Percentiles rank a stretch among this genome's conserved stretches.
Conservation (phyloP, 2,329 filamentous ascomycete species). For the Sphaerulina musiva region DNA sequence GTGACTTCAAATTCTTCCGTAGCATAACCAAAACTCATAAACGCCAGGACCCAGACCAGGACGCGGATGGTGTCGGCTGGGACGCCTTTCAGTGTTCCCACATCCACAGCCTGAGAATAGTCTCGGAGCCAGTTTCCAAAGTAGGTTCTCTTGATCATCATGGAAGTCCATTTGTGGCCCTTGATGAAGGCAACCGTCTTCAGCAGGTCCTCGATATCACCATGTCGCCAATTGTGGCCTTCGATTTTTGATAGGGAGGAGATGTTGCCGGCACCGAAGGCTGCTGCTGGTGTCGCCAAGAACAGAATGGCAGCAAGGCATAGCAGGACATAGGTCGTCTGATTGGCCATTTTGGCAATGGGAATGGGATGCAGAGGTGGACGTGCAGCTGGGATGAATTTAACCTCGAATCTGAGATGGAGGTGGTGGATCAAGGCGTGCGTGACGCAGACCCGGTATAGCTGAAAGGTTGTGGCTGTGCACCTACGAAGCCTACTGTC, state of each 20-base stretch:
- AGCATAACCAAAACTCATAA: slow-evolving; percentile 53
- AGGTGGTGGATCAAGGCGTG: neutral
- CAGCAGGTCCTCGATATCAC: slow-evolving; percentile 48
- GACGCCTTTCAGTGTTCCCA: slow-evolving; percentile 48
- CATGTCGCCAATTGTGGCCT: slow-evolving; percentile 49
- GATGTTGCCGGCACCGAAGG: slow-evolving; percentile 47
- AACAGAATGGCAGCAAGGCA: slow-evolving; percentile 25
- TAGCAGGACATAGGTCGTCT: slow-evolving; percentile 22
- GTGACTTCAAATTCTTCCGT: slow-evolving; percentile 54
- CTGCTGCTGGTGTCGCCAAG: slow-evolving; percentile 28
- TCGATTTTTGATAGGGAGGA: slow-evolving; percentile 39
- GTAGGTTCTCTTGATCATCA: slow-evolving; percentile 44
- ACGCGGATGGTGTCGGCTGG: slow-evolving; percentile 50
- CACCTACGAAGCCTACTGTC: neutral
- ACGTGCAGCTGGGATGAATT: neutral
- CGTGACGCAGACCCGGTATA: slow-evolving; percentile 1
- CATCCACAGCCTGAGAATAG: slow-evolving; percentile 51
- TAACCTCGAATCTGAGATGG: neutral
- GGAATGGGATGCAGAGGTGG: neutral
- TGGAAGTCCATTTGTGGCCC: slow-evolving; percentile 52
- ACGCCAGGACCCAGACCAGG: slow-evolving; percentile 50
- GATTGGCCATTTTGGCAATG: slow-evolving; percentile 9
- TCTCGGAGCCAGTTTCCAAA: slow-evolving; percentile 45
- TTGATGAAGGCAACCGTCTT: slow-evolving; percentile 39
- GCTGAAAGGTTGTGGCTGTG: slow-evolving; percentile 6